Conservation (phyloP, 805 yeast genomes). For the Wickerhamiella shivajii region DNA sequence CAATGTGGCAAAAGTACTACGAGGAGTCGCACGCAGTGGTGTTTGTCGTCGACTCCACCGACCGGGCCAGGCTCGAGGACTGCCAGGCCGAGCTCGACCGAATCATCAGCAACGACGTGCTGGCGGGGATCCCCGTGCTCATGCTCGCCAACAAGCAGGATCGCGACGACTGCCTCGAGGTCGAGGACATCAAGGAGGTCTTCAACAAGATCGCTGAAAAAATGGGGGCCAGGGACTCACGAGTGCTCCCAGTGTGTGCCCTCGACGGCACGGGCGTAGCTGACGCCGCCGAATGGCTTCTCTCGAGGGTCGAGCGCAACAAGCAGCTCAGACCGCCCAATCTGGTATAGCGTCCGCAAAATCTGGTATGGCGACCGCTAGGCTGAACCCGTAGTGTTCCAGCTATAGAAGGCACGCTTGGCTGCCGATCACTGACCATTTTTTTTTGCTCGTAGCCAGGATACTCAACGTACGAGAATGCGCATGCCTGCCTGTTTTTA, state of each 20-base stretch:
- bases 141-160: slow-evolving; percentile 97
- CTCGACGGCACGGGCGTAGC: slow-evolving; percentile 61
- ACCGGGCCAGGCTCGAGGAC: slow-evolving; percentile 66
- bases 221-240: slow-evolving; percentile 77
- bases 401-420: no score
- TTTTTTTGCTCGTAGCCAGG: no score
- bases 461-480: no score
- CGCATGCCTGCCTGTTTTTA: no score
- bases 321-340: slow-evolving; percentile 48
- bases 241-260: slow-evolving; percentile 84
- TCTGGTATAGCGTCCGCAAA: slow-evolving; percentile 13
- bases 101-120: slow-evolving; percentile 42
- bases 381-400: no score
- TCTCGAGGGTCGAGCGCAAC: slow-evolving; percentile 53
- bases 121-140: slow-evolving; percentile 72
- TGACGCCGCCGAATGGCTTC: slow-evolving; percentile 84
- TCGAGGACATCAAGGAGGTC: slow-evolving; percentile 67
- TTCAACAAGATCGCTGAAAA: slow-evolving; percentile 71
- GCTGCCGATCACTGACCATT: no score
- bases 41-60: slow-evolving; percentile 86
- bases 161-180: slow-evolving; percentile 50
- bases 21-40: slow-evolving; percentile 79
- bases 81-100: slow-evolving; percentile 48
- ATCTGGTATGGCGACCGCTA: no score
- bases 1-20: slow-evolving; percentile 81